phyloP scores from a whole-genome alignment of 192 early-diverging fungal genomes.

The Rhizophagus prolifer region DNA sequence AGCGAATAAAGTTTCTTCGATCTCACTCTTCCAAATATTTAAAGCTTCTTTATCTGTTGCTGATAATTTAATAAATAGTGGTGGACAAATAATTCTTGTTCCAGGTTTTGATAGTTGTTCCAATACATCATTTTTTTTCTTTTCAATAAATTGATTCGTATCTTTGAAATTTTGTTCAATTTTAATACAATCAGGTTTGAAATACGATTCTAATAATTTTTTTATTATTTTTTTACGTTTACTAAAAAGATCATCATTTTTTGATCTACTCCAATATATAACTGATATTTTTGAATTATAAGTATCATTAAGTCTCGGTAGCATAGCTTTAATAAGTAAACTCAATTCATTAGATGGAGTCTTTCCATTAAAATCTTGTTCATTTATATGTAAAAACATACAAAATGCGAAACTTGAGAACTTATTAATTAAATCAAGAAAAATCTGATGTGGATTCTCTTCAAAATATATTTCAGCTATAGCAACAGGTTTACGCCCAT shows the following conservation, averaged over 20 bases:
- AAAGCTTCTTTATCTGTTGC: too few relatives aligned
- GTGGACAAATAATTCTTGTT: neutral
- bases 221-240: neutral
- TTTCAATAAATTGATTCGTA: neutral
- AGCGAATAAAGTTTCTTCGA: neutral
- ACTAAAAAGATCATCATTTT: neutral
- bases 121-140: neutral
- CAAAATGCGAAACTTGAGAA: neutral
- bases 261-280: neutral
- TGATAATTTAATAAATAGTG: neutral
- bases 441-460: neutral
- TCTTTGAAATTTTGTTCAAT: neutral
- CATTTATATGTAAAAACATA: neutral
- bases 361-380: neutral
- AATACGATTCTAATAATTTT: neutral
- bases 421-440: neutral
- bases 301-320: too few relatives aligned
- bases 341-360: neutral
- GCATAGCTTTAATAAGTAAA: neutral
- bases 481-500: neutral
- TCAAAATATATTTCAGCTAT: conserved; percentile 11
- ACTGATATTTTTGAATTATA: neutral
- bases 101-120: neutral
- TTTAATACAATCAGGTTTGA: neutral
- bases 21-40: neutral